Evolutionary conservation across 169 alveolate species (phyloP), one percentile per base, ranked within the genome.

Genomic region (Ophryocystis elektroscirrha): DNA sequence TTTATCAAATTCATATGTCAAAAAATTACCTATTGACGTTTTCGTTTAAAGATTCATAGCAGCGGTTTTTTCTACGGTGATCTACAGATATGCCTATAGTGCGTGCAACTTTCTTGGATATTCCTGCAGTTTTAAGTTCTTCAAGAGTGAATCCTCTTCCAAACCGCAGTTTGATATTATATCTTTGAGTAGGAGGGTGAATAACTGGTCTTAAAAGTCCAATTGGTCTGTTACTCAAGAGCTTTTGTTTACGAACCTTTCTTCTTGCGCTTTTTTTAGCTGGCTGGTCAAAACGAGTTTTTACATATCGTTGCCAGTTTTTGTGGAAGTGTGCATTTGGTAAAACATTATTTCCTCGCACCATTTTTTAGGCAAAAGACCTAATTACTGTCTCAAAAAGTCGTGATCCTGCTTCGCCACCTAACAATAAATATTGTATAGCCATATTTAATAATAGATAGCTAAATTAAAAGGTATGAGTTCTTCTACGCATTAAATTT

Each of bases 91-190:
- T 87, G 48, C 99, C 99, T 51, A 94, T 79, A 39, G 96, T 83
- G 69, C 79, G 64, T 46, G 98, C 98, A 45, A 86, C 89, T 61
- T 73, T 61, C 49, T 81, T 76, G 52, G 83, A 69, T 57, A 94
- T 52, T 53, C 93, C 91, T 29, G 95, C 96, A 1, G 65, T 68
- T 44, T 85, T 83, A 59, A 94, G 74, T 78, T 94, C 99, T 60
- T 84, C 87, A 16, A 84, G 73, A 19, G 98, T 83, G 83, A 94
- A 94, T 41, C 99, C 99, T 56, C 94, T 71, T 56, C 99, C 99
- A 45, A 75, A 67, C 56, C 95, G 89, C 23, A 84, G 63, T 78
- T 85, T 90, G 70, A 73, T 66, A 79, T 89, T 89, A 83, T 94
- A 91, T 61, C 94, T 84, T 46, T 83, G 88, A 18, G 97, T 91